Evolutionary conservation across 192 early-diverging fungal species (phyloP), one percentile per base, ranked within the genome.

Genomic region (Entomortierella beljakovae): DNA sequence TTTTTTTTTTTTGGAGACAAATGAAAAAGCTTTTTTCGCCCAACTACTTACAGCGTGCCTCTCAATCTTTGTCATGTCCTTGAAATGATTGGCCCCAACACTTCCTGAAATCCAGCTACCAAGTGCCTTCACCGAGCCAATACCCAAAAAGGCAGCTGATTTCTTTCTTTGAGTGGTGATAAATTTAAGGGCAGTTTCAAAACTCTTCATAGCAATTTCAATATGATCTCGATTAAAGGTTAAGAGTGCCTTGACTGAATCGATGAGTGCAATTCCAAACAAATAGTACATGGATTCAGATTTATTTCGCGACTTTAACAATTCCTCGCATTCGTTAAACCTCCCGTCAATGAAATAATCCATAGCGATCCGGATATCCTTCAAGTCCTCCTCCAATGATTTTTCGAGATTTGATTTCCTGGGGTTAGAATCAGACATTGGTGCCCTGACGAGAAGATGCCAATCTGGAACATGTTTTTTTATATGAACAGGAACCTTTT

Each of bases 1-100:
- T n/a, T 96, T 83, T n/a, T 88, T 82, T 20, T 96, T 71, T 51
- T 93, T 94, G 74, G 96, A 96, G 50, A 86, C 71, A 6, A 92
- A 93, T 22, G 94, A 81, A 25, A 90, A 92, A 61, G n/a, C 15
- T 46, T 15, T 46, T 16, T 46, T 46, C 15, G n/a, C n/a, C n/a
- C n/a, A n/a, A n/a, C n/a, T n/a, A 54, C 81, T 73, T 83, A 84
- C 87, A 3, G 91, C 90, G 51, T 90, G 92, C 59, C 84, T 77
- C 63, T 92, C 87, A n/a, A 88, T 69, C 42, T 69, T 74, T 26
- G 83, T 91, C 87, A 90, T 87, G 16, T 52, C 67, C 54, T 70
- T 81, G 38, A 90, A 67, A 28, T 67, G 75, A 29, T 66, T 81
- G 8, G 76, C 61, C 18, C 81, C 82, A 26, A 81, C 49, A 63